These are phyloP conservation scores for Heliocybe sulcata DNA, from an alignment of 1,284 basidiomycete genomes.

Conservation along the genomic window DNA sequence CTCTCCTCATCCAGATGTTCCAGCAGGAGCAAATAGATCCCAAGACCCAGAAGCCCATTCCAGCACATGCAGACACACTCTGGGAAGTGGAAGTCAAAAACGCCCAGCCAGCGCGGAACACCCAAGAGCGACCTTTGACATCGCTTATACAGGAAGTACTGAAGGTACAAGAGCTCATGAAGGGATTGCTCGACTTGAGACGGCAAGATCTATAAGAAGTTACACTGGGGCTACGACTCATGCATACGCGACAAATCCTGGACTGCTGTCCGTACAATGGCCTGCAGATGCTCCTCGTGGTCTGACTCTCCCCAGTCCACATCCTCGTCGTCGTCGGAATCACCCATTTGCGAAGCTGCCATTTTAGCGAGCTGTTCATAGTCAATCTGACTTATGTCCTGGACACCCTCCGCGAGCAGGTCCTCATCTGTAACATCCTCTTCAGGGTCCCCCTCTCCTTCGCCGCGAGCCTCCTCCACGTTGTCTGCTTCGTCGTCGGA, in stretches of 20 bases:
- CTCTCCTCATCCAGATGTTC: constrained; percentile 70
- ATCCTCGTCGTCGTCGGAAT: constrained; percentile 23
- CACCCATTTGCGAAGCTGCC: not conserved
- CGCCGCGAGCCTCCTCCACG: constrained; percentile 7
- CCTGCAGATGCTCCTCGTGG: constrained; percentile 23
- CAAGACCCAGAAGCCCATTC: constrained; percentile 63
- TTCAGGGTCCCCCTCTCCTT: constrained; percentile 15
- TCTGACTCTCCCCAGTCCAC: constrained; percentile 47
- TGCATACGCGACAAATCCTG: not conserved
- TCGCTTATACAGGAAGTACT: constrained; percentile 63
- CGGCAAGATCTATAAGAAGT: constrained; percentile 45
- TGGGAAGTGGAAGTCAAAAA: constrained; percentile 84
- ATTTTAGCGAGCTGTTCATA: not conserved
- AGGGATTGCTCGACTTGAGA: constrained; percentile 65
- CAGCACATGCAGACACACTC: constrained; percentile 64
- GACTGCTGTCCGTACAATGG: not conserved
- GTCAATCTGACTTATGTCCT: not conserved
- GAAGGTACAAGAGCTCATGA: constrained; percentile 74
- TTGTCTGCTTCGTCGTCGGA: constrained; percentile 32
- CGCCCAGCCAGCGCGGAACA: constrained; percentile 64
- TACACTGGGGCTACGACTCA: not conserved
- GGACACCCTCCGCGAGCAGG: not conserved
- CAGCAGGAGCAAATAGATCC: constrained; percentile 74
- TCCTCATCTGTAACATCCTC: not conserved
- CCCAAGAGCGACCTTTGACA: constrained; percentile 57